Evolutionary conservation across 345 rosid species (phyloP).

Genomic region (Turritis glabra): DNA sequence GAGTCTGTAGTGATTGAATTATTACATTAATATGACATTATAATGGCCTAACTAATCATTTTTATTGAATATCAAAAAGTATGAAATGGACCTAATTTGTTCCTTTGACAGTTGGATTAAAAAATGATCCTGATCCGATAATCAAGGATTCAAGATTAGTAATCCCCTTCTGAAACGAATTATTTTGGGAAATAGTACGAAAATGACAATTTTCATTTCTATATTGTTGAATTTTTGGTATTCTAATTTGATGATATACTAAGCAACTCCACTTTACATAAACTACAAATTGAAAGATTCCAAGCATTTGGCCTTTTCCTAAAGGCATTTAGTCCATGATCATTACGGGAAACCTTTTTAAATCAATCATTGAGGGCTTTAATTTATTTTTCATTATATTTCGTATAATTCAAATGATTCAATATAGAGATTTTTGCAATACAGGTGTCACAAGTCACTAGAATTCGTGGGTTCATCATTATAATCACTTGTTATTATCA

Average conservation of each 20-base stretch:
- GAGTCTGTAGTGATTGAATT: background rate
- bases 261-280: background rate
- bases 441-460: no score
- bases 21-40: background rate
- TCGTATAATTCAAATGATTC: no score
- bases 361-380: background rate
- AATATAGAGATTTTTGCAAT: no score
- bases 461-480: no score
- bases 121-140: no score
- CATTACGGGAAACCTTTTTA: background rate
- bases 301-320: background rate
- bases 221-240: no score
- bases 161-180: background rate
- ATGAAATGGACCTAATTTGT: background rate
- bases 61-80: background rate
- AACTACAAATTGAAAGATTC: slow-evolving; percentile 1
- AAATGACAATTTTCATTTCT: background rate
- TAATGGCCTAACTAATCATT: background rate
- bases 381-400: background rate
- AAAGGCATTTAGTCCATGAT: no score
- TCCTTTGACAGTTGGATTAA: no score
- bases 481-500: no score
- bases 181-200: background rate
- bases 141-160: background rate
- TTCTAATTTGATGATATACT: background rate